Conservation (phyloP, 1,284 basidiomycete species). For the Kalmanozyma brasiliensis region DNA sequence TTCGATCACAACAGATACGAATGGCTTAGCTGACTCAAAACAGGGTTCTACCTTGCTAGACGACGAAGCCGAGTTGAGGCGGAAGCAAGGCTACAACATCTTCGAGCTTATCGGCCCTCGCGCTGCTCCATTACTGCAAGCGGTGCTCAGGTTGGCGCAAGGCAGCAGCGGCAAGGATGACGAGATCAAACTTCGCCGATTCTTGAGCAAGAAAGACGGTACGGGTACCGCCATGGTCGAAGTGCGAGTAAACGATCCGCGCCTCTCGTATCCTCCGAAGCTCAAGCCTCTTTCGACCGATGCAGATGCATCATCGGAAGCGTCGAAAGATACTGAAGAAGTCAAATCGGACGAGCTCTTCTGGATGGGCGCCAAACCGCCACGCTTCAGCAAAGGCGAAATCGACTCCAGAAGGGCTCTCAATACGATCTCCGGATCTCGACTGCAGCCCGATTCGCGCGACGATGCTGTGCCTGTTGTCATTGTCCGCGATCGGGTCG, state of each 20-base stretch:
- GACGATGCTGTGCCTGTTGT: conserved; percentile 58
- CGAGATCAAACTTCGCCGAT: neutral
- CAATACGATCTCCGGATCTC: conserved; percentile 35
- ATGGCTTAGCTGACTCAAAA: neutral
- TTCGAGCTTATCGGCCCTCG: conserved; percentile 60
- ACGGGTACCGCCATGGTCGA: conserved; percentile 9
- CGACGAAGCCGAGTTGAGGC: conserved; percentile 8
- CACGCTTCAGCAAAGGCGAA: conserved; percentile 58
- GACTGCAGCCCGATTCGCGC: conserved; percentile 41
- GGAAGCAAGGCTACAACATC: conserved; percentile 57
- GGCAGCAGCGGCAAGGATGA: neutral
- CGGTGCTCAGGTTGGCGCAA: conserved; percentile 41
- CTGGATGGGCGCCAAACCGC: conserved; percentile 25
- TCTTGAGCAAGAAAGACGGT: conserved; percentile 6
- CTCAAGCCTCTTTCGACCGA: conserved; percentile 14
- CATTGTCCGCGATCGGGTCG: conserved; percentile 32
- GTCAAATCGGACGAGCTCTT: conserved; percentile 22
- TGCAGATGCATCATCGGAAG: neutral
- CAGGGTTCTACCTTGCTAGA: conserved; percentile 1
- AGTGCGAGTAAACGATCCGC: conserved; percentile 57
- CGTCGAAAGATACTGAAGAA: neutral
- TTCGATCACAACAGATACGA: neutral
- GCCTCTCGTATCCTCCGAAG: conserved; percentile 56
- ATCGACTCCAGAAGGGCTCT: conserved; percentile 58
- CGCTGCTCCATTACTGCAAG: conserved; percentile 42